Percentiles rank a stretch among this genome's conserved stretches.
phyloP scores from a whole-genome alignment of 2,329 filamentous ascomycete species.

The Hymenoscyphus linearis region DNA sequence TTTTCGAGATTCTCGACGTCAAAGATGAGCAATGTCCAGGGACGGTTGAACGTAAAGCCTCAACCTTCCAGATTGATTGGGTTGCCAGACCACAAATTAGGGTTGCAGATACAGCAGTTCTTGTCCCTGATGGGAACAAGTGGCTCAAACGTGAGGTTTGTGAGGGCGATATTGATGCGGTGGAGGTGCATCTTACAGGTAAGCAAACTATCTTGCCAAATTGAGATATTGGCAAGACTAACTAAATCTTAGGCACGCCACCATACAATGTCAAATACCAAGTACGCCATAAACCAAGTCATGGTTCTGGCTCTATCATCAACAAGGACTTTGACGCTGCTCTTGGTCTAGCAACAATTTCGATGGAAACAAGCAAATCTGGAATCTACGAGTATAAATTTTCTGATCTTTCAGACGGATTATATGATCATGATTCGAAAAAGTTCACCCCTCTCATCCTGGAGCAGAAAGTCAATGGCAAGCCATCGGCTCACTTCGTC shows the following conservation, averaged over 20 bases:
- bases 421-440: slow-evolving; percentile 70
- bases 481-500: slow-evolving; percentile 74
- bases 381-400: slow-evolving; percentile 86
- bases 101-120: slow-evolving; percentile 58
- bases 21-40: slow-evolving; percentile 78
- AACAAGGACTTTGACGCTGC: slow-evolving; percentile 72
- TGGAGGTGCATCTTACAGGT: slow-evolving; percentile 77
- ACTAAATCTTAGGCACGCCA: slow-evolving; percentile 52
- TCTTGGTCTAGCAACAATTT: slow-evolving; percentile 68
- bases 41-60: slow-evolving; percentile 66
- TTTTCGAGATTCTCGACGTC: slow-evolving; percentile 75
- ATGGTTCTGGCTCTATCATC: slow-evolving; percentile 59
- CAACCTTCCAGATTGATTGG: slow-evolving; percentile 77
- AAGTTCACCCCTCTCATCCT: slow-evolving; percentile 64
- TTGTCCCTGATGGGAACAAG: slow-evolving; percentile 47
- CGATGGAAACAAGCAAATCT: slow-evolving; percentile 79
- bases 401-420: slow-evolving; percentile 72
- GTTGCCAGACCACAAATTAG: slow-evolving; percentile 72
- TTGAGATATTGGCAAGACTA: slow-evolving; percentile 7
- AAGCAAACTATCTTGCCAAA: slow-evolving; percentile 39
- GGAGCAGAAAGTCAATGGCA: slow-evolving; percentile 77
- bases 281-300: slow-evolving; percentile 64
- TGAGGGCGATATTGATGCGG: slow-evolving; percentile 86
- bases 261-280: slow-evolving; percentile 83
- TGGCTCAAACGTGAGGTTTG: slow-evolving; percentile 79